Percentiles rank a stretch among this genome's conserved stretches.
Evolutionary conservation across 768 basidiomycete species (phyloP).

Genomic region (Tephrocybe sp.): DNA sequence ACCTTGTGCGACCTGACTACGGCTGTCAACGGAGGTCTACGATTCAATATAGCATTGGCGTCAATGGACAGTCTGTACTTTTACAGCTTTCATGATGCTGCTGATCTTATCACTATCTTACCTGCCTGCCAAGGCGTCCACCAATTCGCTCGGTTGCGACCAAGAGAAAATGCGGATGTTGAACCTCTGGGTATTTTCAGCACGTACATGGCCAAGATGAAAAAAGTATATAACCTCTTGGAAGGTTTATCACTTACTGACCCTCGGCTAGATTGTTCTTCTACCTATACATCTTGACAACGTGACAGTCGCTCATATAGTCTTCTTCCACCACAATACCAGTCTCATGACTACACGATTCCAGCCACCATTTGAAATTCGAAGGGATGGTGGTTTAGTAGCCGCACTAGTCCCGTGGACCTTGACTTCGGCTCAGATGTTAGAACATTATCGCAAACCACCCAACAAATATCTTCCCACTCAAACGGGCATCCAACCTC

Average conservation of each 20-base stretch:
- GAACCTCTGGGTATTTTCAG: slow-evolving; percentile 40
- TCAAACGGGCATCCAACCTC: slow-evolving; percentile 20
- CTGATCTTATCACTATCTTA: slow-evolving; percentile 47
- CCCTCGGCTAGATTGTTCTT: slow-evolving; percentile 43
- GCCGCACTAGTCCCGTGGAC: slow-evolving; percentile 51
- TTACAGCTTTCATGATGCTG: slow-evolving; percentile 45
- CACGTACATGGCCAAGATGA: slow-evolving; percentile 44
- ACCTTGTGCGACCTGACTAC: slow-evolving; percentile 46
- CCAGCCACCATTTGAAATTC: slow-evolving; percentile 40
- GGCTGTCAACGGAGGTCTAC: slow-evolving; percentile 37
- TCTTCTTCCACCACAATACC: slow-evolving; percentile 51
- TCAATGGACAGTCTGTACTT: slow-evolving; percentile 42
- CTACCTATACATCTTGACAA: slow-evolving; percentile 48
- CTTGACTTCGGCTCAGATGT: slow-evolving; percentile 32
- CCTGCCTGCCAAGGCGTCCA: slow-evolving; percentile 47
- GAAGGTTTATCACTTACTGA: neutral
- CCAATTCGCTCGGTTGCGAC: slow-evolving; percentile 53
- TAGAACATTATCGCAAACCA: slow-evolving; percentile 25
- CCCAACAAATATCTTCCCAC: slow-evolving; percentile 13
- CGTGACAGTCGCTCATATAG: slow-evolving; percentile 47
- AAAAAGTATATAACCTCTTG: slow-evolving; percentile 36
- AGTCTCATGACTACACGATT: slow-evolving; percentile 35
- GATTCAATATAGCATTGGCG: slow-evolving; percentile 49
- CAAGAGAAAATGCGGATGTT: slow-evolving; percentile 38
- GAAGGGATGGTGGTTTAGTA: slow-evolving; percentile 31